Evolutionary conservation across 2,329 filamentous ascomycete species (phyloP).

Genomic region (Pseudogymnoascus sp.): DNA sequence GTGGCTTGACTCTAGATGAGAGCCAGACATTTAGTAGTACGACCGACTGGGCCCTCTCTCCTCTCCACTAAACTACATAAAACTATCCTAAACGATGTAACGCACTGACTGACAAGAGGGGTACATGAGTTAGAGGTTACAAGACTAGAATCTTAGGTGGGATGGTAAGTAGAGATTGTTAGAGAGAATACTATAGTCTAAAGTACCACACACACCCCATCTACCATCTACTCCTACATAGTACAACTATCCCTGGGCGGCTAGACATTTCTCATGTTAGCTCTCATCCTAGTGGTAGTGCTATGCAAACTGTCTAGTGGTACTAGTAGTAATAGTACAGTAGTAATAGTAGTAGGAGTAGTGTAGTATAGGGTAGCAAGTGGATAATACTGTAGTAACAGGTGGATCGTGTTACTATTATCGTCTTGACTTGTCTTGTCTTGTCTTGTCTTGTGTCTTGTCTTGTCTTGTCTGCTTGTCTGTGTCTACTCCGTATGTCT

Average conservation of each 20-base stretch:
- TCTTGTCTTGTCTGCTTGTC: too few species aligned
- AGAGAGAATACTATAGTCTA: too few species aligned
- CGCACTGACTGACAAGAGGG: background rate
- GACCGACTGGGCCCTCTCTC: too few species aligned
- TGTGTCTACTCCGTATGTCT: too few species aligned
- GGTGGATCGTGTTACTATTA: background rate
- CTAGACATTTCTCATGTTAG: background rate
- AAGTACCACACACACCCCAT: too few species aligned
- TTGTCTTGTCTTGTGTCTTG: background rate
- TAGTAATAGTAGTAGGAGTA: too few species aligned
- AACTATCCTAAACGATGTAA: background rate
- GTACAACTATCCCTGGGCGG: background rate
- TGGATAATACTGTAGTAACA: background rate
- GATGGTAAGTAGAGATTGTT: too few species aligned
- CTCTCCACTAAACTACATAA: background rate
- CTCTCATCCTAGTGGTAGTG: too few species aligned
- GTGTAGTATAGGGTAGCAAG: background rate
- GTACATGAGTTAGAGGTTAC: background rate
- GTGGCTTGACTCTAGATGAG: background rate
- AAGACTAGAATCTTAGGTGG: background rate
- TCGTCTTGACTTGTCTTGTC: background rate
- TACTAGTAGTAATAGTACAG: too few species aligned
- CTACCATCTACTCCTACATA: background rate
- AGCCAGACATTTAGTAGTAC: background rate
- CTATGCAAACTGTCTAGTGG: too few species aligned